These are phyloP conservation scores for Candida caryicola DNA, from an alignment of 805 yeast species.

Conservation along the genomic window DNA sequence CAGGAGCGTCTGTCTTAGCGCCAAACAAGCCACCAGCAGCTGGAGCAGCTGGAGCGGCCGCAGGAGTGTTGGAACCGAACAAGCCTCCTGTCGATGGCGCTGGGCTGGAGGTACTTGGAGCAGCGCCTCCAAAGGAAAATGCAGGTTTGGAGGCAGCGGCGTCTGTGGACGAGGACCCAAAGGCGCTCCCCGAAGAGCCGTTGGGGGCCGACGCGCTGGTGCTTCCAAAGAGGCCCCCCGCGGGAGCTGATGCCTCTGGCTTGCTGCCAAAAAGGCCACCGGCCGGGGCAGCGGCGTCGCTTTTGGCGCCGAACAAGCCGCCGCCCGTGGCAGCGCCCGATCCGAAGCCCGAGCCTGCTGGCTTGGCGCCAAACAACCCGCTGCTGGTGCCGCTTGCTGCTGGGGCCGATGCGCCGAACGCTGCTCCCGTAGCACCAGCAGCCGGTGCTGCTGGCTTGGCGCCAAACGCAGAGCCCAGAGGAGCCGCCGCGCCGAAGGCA, in stretches of 20 bases:
- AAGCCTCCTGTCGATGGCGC: slow-evolving; percentile 13
- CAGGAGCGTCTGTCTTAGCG: slow-evolving; percentile 8
- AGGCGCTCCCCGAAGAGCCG: slow-evolving; percentile 19
- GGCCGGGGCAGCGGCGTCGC: not conserved
- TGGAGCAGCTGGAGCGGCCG: slow-evolving; percentile 7
- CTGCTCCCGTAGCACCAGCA: slow-evolving; percentile 4
- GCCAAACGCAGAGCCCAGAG: not conserved
- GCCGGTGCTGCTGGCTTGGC: not conserved
- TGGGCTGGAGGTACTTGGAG: not conserved
- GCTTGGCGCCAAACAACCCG: slow-evolving; percentile 10
- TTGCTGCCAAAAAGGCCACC: not conserved
- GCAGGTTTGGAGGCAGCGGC: not conserved
- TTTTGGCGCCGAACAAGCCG: slow-evolving; percentile 1
- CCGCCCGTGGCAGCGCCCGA: slow-evolving; percentile 1
- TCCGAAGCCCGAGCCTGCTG: slow-evolving; percentile 12
- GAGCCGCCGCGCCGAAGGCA: not conserved
- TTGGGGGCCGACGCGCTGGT: slow-evolving; percentile 8
- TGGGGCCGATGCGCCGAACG: slow-evolving; percentile 4
- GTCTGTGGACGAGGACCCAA: slow-evolving; percentile 5
- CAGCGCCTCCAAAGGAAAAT: slow-evolving; percentile 2
- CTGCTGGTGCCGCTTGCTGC: slow-evolving; percentile 5
- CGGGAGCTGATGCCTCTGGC: slow-evolving; percentile 5
- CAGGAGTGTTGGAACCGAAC: not conserved
- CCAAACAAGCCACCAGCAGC: slow-evolving; percentile 15
- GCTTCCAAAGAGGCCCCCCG: slow-evolving; percentile 10